Percentiles rank a stretch among this genome's conserved stretches.
Conservation (phyloP, 768 basidiomycete genomes). For the Coprinopsis cinerea region DNA sequence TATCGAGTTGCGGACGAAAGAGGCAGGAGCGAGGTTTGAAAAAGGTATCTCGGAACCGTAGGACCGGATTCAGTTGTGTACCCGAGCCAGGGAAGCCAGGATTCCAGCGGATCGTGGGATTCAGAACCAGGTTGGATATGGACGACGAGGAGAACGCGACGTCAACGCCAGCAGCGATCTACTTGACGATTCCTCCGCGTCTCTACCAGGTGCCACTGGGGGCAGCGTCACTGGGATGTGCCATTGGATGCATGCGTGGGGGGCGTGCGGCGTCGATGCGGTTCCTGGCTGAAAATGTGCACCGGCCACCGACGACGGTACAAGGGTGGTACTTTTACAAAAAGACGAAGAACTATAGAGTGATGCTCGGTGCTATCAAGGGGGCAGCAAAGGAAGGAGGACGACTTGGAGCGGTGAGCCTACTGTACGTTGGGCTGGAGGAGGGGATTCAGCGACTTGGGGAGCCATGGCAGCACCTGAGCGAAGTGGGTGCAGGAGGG, state of each 20-base stretch:
- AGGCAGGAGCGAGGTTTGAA: no score
- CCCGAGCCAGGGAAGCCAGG: no score
- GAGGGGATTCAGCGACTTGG: slow-evolving; percentile 32
- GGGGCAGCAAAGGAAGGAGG: slow-evolving; percentile 55
- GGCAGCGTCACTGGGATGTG: slow-evolving; percentile 55
- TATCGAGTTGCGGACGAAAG: no score
- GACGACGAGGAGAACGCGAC: slow-evolving; percentile 15
- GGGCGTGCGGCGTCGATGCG: slow-evolving; percentile 66
- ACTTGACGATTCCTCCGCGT: slow-evolving; percentile 47
- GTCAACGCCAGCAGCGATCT: slow-evolving; percentile 17
- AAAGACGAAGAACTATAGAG: slow-evolving; percentile 90
- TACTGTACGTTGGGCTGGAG: slow-evolving; percentile 41
- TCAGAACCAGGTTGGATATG: neutral
- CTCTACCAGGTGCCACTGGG: slow-evolving; percentile 57
- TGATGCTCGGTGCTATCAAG: slow-evolving; percentile 67
- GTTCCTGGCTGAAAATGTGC: slow-evolving; percentile 91
- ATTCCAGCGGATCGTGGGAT: neutral
- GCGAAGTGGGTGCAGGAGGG: slow-evolving; percentile 55
- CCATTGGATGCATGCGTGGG: slow-evolving; percentile 69
- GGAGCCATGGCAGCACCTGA: slow-evolving; percentile 27
- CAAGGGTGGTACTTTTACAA: slow-evolving; percentile 96
- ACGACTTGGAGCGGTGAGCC: slow-evolving; percentile 36
- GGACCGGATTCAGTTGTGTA: no score
- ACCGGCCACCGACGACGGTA: slow-evolving; percentile 77
- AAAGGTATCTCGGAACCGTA: neutral